Evolutionary conservation across 2,329 filamentous ascomycete genomes (phyloP), one percentile per base, ranked within the genome.

Genomic region (Fusarium coffeatum): DNA sequence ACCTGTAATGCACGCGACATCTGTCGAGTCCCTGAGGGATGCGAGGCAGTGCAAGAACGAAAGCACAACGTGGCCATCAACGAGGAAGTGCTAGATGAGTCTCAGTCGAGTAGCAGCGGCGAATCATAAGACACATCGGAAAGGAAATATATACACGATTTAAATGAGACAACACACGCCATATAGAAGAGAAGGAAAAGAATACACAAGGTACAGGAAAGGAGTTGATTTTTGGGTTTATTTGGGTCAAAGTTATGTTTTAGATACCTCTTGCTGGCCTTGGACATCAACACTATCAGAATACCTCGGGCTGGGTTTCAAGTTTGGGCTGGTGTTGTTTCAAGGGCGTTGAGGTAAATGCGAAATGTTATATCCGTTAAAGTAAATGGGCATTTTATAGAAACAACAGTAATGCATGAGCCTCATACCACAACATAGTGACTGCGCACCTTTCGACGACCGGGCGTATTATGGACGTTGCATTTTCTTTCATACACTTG

Each of bases 11-110:
- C 72, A 28, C 79, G 88, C 55, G 82, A 83, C 13, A 57, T 80
- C 23, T 95, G 91, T 75, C 85, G 89, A 27, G 83, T 88, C 12
- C 93, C 93, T 0, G 83, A 79, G 48, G 89, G 89, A 0, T 93
- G 91, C 71, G 88, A 89, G 69, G 80, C 82, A 9, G 80, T 87
- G 5, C 69, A 74, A 11, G 68, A 73, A 18, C 87, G 83, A 84
- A 68, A 71, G 47, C 58, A 51, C 37, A 55, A 51, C 23, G 15
- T 45, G 43, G 28, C 49, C 23, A 27, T 54, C 32, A 34, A 27
- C 8, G 65, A 59, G 22, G 50, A 72, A 2, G 28, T 28, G 28
- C 25, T 66, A 12, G 66, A 69, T 16, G 72, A 75, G 16, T 53
- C 42, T 18, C 71, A 76, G 50, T 76, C 73, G 18, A 75, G 75